Percentiles rank a stretch among this genome's conserved stretches.
phyloP scores from a whole-genome alignment of 345 rosid species.

The Turritis glabra region DNA sequence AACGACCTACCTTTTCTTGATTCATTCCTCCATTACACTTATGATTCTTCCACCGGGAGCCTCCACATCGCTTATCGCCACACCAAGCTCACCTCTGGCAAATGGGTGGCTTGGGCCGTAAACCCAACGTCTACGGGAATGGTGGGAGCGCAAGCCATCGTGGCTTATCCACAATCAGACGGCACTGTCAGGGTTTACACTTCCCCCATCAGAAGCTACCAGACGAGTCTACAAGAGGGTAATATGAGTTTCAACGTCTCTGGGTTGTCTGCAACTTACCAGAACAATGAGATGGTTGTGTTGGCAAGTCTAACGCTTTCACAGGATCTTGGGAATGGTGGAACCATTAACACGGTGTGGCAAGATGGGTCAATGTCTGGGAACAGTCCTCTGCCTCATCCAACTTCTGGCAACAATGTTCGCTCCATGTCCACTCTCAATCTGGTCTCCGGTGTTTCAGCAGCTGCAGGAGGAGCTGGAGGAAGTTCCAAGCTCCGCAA shows the following conservation, averaged over 20 bases:
- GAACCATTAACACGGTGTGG: constrained; percentile 70
- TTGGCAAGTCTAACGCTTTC: constrained; percentile 60
- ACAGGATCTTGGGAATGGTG: constrained; percentile 22
- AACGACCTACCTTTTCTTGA: constrained; percentile 68
- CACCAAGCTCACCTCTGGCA: constrained; percentile 45
- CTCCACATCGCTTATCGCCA: constrained; percentile 82
- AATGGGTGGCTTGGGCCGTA: constrained; percentile 93
- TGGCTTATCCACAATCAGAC: constrained; percentile 61
- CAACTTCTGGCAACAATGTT: constrained; percentile 52
- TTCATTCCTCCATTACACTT: constrained; percentile 74
- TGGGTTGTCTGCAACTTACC: constrained; percentile 52
- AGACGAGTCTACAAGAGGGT: constrained; percentile 54
- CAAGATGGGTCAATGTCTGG: constrained; percentile 69
- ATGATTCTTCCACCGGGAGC: constrained; percentile 50
- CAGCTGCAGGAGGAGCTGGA: constrained; percentile 37
- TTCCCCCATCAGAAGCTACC: constrained; percentile 56
- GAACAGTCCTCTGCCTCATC: constrained; percentile 43
- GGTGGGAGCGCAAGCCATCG: constrained; percentile 81
- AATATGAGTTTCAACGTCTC: constrained; percentile 68
- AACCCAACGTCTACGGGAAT: constrained; percentile 70
- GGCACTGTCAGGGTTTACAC: constrained; percentile 70
- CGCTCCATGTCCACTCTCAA: constrained; percentile 57
- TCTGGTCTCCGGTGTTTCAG: constrained; percentile 55
- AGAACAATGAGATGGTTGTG: constrained; percentile 63
- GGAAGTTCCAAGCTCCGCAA: constrained; percentile 52